phyloP scores from a whole-genome alignment of 2,329 filamentous ascomycete genomes.

The Ophiosphaerella korrae region DNA sequence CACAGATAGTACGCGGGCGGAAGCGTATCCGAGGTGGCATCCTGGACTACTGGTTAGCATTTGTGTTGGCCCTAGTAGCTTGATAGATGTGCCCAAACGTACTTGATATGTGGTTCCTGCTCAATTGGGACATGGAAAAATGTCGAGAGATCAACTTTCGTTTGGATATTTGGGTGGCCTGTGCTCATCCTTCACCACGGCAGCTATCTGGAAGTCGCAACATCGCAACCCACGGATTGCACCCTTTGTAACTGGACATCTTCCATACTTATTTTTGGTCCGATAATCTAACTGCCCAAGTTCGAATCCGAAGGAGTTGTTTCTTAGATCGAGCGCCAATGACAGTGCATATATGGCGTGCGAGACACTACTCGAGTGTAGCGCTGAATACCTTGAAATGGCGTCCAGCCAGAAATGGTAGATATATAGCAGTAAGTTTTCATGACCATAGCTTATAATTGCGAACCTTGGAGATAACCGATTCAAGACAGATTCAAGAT shows the following conservation, averaged over 20 bases:
- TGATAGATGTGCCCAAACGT: constrained; percentile 9
- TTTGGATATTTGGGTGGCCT: constrained; percentile 25
- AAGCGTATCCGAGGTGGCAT: constrained; percentile 49
- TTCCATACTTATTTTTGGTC: background rate
- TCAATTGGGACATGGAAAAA: constrained; percentile 29
- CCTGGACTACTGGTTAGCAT: constrained; percentile 12
- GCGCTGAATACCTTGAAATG: constrained; percentile 12
- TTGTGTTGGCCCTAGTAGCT: background rate
- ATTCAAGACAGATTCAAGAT: constrained; percentile 59
- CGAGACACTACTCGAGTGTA: constrained; percentile 15
- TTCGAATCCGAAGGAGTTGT: background rate
- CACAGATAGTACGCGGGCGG: constrained; percentile 36
- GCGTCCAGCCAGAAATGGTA: constrained; percentile 14
- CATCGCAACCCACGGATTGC: constrained; percentile 7
- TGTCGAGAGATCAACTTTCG: constrained; percentile 39
- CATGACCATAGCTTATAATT: no score
- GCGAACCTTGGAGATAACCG: background rate
- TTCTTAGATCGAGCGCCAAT: constrained; percentile 22
- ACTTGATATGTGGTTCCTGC: constrained; percentile 31
- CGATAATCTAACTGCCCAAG: background rate
- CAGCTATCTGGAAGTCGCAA: constrained; percentile 7
- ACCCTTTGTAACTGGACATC: background rate
- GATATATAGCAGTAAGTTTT: constrained; percentile 47
- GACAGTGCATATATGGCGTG: constrained; percentile 32
- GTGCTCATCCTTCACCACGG: constrained; percentile 24